Conservation (phyloP, 176 grass and related monocot genomes). For the Areca catechu region DNA sequence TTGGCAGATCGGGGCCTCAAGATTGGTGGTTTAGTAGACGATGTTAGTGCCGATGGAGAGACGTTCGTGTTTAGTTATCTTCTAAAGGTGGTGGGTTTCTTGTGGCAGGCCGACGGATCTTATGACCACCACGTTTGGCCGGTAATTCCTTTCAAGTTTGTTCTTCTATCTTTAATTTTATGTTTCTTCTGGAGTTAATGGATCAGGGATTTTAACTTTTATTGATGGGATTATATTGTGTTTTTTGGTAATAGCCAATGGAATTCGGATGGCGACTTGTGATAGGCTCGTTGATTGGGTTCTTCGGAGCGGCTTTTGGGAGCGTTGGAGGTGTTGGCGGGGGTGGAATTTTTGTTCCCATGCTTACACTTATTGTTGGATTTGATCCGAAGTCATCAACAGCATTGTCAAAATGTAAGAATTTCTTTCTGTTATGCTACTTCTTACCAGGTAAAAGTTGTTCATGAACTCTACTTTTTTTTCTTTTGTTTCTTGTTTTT, state of each 20-base stretch:
- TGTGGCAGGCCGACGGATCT: slow-evolving; percentile 18
- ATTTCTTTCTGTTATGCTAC: slow-evolving; percentile 6
- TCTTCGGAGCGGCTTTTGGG: slow-evolving; percentile 63
- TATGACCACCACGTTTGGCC: slow-evolving; percentile 77
- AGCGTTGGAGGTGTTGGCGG: slow-evolving; percentile 71
- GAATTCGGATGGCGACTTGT: slow-evolving; percentile 59
- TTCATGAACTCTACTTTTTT: slow-evolving; percentile 9
- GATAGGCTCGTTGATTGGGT: slow-evolving; percentile 45
- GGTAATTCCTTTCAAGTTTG: slow-evolving; percentile 23
- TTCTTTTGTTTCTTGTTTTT: too few relatives aligned
- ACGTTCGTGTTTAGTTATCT: too few relatives aligned
- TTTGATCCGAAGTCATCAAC: slow-evolving; percentile 78
- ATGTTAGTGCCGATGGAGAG: too few relatives aligned
- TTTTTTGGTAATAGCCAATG: slow-evolving; percentile 29
- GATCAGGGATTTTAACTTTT: neutral
- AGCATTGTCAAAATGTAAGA: slow-evolving; percentile 67
- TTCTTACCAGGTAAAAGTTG: too few relatives aligned
- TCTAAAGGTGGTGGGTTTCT: too few relatives aligned
- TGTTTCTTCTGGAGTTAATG: neutral
- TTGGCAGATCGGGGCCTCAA: too few relatives aligned
- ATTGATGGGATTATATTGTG: neutral
- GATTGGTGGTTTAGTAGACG: too few relatives aligned
- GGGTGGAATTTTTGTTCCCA: slow-evolving; percentile 72
- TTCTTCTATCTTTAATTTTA: slow-evolving; percentile 3
- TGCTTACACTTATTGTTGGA: slow-evolving; percentile 68